These are phyloP conservation scores for Bryum argenteum DNA, from an alignment of 225 moss, liverwort and hornwort species.

Conservation along the genomic window DNA sequence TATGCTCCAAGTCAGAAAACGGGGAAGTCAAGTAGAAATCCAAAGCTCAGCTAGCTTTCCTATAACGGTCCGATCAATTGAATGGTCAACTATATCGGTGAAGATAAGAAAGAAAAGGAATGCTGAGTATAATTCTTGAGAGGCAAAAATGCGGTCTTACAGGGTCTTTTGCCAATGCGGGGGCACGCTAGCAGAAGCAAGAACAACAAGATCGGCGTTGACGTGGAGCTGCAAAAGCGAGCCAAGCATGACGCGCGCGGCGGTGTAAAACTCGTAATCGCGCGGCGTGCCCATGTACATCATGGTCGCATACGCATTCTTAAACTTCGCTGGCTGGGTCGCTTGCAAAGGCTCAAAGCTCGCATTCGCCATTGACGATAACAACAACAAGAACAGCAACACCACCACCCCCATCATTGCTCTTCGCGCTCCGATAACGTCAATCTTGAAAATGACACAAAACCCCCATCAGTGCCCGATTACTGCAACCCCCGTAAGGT, in stretches of 20 bases:
- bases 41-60: too few relatives aligned
- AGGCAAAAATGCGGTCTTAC: slow-evolving; percentile 39
- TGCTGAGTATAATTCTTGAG: too few relatives aligned
- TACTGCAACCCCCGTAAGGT: too few relatives aligned
- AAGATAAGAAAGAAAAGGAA: too few relatives aligned
- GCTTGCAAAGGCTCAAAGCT: slow-evolving; percentile 50
- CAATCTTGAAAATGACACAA: slow-evolving; percentile 20
- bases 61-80: too few relatives aligned
- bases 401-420: slow-evolving; percentile 22
- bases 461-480: not conserved
- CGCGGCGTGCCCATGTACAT: slow-evolving; percentile 97
- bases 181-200: slow-evolving; percentile 81
- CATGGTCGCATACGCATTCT: slow-evolving; percentile 94
- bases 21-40: too few relatives aligned
- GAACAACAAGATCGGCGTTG: slow-evolving; percentile 87
- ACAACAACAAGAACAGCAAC: slow-evolving; percentile 14
- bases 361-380: slow-evolving; percentile 34
- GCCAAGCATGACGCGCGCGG: slow-evolving; percentile 83
- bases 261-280: slow-evolving; percentile 94
- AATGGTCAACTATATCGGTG: too few relatives aligned
- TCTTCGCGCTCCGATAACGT: slow-evolving; percentile 6
- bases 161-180: slow-evolving; percentile 71
- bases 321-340: slow-evolving; percentile 24
- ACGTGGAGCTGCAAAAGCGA: slow-evolving; percentile 75
- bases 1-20: too few relatives aligned